Evolutionary conservation across 1,139 yeast genomes (phyloP).

Genomic region (Barnettozyma hawaiiensis): DNA sequence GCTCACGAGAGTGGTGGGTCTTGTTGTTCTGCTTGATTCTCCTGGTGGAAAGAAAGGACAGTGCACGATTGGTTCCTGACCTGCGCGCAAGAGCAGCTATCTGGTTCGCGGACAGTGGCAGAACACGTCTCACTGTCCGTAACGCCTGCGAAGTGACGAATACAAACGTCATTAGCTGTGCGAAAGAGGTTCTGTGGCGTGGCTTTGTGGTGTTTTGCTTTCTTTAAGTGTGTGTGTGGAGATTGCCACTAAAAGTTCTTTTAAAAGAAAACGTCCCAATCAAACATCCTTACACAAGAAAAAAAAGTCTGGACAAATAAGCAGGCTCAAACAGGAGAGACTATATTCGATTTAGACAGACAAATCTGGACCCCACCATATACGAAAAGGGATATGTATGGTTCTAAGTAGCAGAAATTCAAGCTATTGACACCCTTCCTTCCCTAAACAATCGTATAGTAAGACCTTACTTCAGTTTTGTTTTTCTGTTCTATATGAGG

Average conservation of each 20-base stretch:
- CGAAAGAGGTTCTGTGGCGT: neutral
- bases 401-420: no score
- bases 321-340: no score
- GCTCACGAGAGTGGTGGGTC: constrained; percentile 3
- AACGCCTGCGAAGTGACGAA: constrained; percentile 8
- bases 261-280: neutral
- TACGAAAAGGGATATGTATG: no score
- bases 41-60: neutral
- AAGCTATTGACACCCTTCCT: no score
- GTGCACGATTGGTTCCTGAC: neutral
- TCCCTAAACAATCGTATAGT: no score
- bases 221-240: neutral
- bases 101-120: constrained; percentile 2
- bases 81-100: constrained; percentile 3
- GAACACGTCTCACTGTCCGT: neutral
- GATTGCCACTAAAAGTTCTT: neutral
- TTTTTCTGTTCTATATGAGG: no score
- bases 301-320: no score
- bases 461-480: no score
- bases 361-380: no score
- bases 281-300: neutral
- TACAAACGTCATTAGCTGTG: constrained; percentile 4
- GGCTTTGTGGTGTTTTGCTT: neutral
- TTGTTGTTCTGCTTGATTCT: constrained; percentile 1
- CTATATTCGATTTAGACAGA: no score